phyloP scores from a whole-genome alignment of 73 alveolate genomes.

The Vitrella brassicaformis region DNA sequence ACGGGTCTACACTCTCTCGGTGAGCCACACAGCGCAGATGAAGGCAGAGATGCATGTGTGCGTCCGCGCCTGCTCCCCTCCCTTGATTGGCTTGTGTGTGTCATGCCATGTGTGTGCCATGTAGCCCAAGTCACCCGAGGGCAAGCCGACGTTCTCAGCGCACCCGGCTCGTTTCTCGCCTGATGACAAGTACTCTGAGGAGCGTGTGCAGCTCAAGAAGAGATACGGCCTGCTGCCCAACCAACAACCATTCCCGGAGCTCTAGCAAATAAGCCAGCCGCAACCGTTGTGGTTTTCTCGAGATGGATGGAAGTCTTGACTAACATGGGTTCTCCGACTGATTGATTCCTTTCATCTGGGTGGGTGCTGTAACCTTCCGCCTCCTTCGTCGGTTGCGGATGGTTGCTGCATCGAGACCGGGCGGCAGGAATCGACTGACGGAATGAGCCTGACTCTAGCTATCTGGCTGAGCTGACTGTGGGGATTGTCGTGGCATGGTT shows the following conservation, averaged over 20 bases:
- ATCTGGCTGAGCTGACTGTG: no score
- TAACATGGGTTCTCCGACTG: no score
- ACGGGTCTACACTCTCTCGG: background rate
- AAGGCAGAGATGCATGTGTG: background rate
- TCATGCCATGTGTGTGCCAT: constrained; percentile 5
- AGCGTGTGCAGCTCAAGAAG: constrained; percentile 66
- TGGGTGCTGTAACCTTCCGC: no score
- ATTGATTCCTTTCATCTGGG: no score
- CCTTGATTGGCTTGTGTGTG: background rate
- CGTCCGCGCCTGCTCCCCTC: background rate
- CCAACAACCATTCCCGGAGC: constrained; percentile 50
- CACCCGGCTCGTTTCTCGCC: constrained; percentile 83
- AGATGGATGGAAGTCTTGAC: no score
- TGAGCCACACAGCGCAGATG: background rate
- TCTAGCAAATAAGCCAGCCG: constrained; percentile 28
- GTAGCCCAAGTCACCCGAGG: constrained; percentile 38
- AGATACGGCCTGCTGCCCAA: constrained; percentile 60
- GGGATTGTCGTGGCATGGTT: no score
- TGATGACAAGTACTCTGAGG: constrained; percentile 67
- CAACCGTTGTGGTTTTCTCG: background rate
- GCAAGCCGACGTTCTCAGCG: constrained; percentile 62
- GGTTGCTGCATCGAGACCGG: no score
- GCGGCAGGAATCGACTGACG: no score
- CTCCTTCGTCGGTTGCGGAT: no score
- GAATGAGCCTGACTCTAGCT: no score